phyloP scores from a whole-genome alignment of 2,329 filamentous ascomycete species.

The Xylariaceae sp. region DNA sequence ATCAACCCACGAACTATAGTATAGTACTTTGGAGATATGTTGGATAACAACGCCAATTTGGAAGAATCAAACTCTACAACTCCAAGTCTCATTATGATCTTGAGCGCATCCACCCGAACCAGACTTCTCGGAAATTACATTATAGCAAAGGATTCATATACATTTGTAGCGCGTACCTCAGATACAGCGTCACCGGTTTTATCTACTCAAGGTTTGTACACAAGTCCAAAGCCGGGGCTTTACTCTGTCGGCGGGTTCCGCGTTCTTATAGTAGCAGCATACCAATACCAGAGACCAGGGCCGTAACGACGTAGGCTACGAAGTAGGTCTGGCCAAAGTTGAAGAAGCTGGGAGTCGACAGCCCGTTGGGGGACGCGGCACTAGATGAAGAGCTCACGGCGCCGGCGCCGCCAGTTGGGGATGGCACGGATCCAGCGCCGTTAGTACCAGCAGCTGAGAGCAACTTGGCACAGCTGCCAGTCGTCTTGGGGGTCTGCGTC shows the following conservation, averaged over 20 bases:
- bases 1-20: too few relatives aligned
- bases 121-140: background rate
- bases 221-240: background rate
- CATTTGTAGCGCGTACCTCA: background rate
- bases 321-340: slow-evolving; percentile 36
- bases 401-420: slow-evolving; percentile 38
- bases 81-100: background rate
- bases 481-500: slow-evolving; percentile 44
- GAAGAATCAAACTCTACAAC: background rate
- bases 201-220: background rate
- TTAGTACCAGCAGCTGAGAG: slow-evolving; percentile 60
- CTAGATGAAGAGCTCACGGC: slow-evolving; percentile 41
- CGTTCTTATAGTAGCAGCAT: slow-evolving; percentile 50
- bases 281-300: slow-evolving; percentile 47
- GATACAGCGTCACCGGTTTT: background rate
- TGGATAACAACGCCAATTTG: background rate
- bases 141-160: background rate
- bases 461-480: slow-evolving; percentile 53
- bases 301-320: slow-evolving; percentile 46
- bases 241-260: background rate
- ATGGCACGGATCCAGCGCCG: slow-evolving; percentile 54
- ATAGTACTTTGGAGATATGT: background rate
- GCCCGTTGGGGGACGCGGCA: slow-evolving; percentile 40
- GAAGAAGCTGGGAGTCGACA: slow-evolving; percentile 33
- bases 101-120: too few relatives aligned